These are phyloP conservation scores for Candida freyschussii DNA, from an alignment of 1,139 yeast genomes.

Conservation along the genomic window DNA sequence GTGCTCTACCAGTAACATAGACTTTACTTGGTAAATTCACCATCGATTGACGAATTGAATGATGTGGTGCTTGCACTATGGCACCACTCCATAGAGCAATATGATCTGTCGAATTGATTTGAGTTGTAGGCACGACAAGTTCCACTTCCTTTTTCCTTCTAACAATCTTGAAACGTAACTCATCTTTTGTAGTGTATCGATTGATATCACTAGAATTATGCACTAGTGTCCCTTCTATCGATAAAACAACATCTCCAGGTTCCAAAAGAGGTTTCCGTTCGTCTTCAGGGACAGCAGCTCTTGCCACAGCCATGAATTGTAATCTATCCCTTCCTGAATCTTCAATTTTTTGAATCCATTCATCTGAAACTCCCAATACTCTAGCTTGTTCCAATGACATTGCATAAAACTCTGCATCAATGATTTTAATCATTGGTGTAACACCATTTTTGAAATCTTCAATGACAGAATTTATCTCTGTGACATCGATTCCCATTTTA, in stretches of 20 bases:
- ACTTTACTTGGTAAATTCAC: conserved; percentile 76
- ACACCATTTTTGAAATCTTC: conserved; percentile 43
- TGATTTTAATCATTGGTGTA: conserved; percentile 54
- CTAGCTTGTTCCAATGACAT: conserved; percentile 73
- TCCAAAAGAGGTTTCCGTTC: conserved; percentile 34
- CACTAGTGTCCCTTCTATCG: conserved; percentile 61
- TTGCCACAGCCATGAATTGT: conserved; percentile 66
- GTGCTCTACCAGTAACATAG: conserved; percentile 65
- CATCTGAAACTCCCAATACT: conserved; percentile 78
- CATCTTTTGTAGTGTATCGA: conserved; percentile 28
- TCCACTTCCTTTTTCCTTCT: conserved; percentile 54
- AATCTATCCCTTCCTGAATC: conserved; percentile 54
- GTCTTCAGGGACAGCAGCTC: conserved; percentile 52
- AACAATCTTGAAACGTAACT: conserved; percentile 56
- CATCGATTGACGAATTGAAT: conserved; percentile 72
- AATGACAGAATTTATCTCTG: conserved; percentile 58
- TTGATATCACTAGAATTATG: conserved; percentile 62
- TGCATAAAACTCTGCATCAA: conserved; percentile 75
- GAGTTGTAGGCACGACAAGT: conserved; percentile 55
- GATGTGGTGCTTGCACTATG: conserved; percentile 60
- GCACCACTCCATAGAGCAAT: conserved; percentile 82
- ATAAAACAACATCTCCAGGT: conserved; percentile 67
- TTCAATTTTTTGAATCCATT: conserved; percentile 72
- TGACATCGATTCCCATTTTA: conserved; percentile 75
- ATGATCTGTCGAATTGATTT: conserved; percentile 56